Base-by-base conservation (phyloP, 2,329 filamentous ascomycete species). In the Beauveria pseudobassiana region DNA sequence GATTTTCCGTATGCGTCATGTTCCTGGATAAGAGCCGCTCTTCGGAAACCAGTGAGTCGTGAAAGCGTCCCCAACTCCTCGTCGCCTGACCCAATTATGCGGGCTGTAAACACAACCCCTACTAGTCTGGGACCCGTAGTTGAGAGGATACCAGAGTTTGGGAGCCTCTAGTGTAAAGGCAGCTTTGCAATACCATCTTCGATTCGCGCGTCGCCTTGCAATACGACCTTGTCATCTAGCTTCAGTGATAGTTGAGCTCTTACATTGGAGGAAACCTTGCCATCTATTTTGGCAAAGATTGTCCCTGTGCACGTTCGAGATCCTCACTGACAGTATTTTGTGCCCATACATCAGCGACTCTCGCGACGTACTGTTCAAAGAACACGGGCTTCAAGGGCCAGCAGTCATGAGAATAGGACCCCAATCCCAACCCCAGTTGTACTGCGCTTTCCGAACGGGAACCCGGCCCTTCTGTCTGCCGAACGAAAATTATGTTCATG, bases 401-500 rank as follows among this genome's bases (percentile, higher is more conserved):
- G 79, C 81, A 0, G 84, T 86, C 70, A 85, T 79, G 57, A 88
- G 67, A 7, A 86, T 78, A 1, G 86, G 86, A 0, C 86, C 87
- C 87, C 86, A 88, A 67, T 89, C 86, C 86, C 86, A 89, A 5
- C 87, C 85, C 84, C 84, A 89, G 66, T 88, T 82, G 66, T 86
- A 89, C 70, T 89, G 87, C 1, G 86, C 83, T 68, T 89, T 89
- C n/a, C 87, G 75, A 0, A 84, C 80, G 3, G 79, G 79, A 9
- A 67, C 58, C 6, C 65, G 65, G 20, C 64, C 64, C 2, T 22
- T 65, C 64, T 7, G 64, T 65, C 62, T 64, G 65, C 12, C 65
- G 61, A 22, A 65, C 65, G n/a, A 40, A 65, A 67, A 26, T 64
- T 54, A 68, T 85, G 81, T 65, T 85, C 80, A n/a, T 80, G 78